Evolutionary conservation across 2,329 filamentous ascomycete species (phyloP).

Genomic region (Catunica adiposa): DNA sequence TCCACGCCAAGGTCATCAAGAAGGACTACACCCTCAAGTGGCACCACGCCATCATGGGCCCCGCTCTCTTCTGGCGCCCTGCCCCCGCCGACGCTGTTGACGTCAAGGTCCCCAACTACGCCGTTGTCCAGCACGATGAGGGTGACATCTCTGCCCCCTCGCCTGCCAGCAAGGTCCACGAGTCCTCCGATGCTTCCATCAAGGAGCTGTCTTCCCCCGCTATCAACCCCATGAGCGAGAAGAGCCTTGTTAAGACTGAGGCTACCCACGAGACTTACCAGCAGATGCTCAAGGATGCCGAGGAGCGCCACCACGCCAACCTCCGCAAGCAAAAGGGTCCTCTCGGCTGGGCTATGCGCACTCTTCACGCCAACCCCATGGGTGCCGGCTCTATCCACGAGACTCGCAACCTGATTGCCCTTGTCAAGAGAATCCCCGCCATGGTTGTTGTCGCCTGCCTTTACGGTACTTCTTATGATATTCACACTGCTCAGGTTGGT

Average conservation of each 20-base stretch:
- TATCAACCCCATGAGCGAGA: constrained; percentile 24
- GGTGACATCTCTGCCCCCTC: constrained; percentile 18
- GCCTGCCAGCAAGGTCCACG: constrained; percentile 17
- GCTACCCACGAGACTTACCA: constrained; percentile 41
- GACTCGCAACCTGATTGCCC: constrained; percentile 47
- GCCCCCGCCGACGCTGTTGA: constrained; percentile 33
- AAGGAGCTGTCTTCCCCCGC: constrained; percentile 20
- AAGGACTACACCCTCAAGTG: constrained; percentile 48
- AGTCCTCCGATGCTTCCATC: constrained; percentile 30
- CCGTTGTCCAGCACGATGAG: constrained; percentile 42
- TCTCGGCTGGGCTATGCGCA: constrained; percentile 71
- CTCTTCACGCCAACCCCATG: constrained; percentile 56
- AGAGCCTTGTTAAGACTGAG: constrained; percentile 30
- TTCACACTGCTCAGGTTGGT: constrained; percentile 58
- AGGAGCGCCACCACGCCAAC: constrained; percentile 43
- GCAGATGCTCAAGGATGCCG: constrained; percentile 39
- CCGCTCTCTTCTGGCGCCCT: constrained; percentile 45
- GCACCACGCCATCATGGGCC: constrained; percentile 46
- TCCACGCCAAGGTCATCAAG: constrained; percentile 51
- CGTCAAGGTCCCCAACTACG: constrained; percentile 55
- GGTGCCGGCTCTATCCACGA: constrained; percentile 61
- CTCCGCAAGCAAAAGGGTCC: constrained; percentile 47
- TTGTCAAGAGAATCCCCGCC: constrained; percentile 52
- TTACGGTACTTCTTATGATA: constrained; percentile 69
- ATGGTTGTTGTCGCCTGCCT: constrained; percentile 44